Percentiles rank a stretch among this genome's conserved stretches.
Evolutionary conservation across 306 rosid genomes (phyloP).

Genomic region (Quercus parvula): DNA sequence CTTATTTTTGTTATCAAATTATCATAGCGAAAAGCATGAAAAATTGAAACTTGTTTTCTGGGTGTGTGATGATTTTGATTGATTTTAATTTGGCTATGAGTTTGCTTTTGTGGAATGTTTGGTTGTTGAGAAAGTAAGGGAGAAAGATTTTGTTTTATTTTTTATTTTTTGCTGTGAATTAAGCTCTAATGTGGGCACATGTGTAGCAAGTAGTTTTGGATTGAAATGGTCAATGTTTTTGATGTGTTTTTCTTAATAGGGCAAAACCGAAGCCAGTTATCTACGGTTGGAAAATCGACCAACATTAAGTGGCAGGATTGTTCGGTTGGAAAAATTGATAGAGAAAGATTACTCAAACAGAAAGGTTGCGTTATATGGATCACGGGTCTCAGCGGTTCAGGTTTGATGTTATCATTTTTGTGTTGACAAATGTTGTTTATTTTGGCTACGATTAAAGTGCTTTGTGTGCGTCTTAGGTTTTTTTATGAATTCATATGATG

Average conservation of each 20-base stretch:
- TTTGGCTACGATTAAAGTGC: neutral
- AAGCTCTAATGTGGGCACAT: neutral
- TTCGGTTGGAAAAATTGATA: slow-evolving; percentile 45
- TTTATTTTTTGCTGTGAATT: neutral
- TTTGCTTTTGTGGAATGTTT: neutral
- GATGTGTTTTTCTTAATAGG: slow-evolving; percentile 35
- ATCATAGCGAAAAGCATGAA: no score
- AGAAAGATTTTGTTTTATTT: neutral
- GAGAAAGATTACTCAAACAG: slow-evolving; percentile 55
- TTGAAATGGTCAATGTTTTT: slow-evolving; percentile 2
- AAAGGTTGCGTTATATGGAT: slow-evolving; percentile 77
- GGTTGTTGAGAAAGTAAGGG: slow-evolving; percentile 6
- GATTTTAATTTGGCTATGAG: neutral
- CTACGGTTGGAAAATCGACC: slow-evolving; percentile 58
- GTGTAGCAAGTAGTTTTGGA: neutral
- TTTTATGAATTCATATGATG: neutral
- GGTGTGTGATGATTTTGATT: neutral
- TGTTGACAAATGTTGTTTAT: neutral
- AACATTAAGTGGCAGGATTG: slow-evolving; percentile 73
- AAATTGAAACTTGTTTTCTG: neutral
- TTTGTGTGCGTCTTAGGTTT: neutral
- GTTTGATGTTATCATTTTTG: slow-evolving; percentile 29
- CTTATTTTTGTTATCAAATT: no score
- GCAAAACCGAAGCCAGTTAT: slow-evolving; percentile 27
- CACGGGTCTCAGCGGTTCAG: slow-evolving; percentile 84